Evolutionary conservation across 495 filamentous ascomycete species (phyloP).

Genomic region (Corynascus novoguineensis): DNA sequence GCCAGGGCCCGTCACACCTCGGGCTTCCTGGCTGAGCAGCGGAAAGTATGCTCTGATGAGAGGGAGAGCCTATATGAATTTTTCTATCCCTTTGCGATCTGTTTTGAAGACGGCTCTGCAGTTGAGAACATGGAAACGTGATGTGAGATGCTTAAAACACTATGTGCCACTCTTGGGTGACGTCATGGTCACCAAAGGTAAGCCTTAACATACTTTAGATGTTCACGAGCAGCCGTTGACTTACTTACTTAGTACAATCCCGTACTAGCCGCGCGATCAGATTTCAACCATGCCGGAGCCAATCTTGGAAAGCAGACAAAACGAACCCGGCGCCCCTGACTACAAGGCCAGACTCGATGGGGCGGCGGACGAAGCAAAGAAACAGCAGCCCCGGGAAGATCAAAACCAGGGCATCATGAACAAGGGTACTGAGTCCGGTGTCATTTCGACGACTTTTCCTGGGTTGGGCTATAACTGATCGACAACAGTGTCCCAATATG

Average conservation of each 20-base stretch:
- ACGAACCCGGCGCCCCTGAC: not conserved
- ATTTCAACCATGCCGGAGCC: slow-evolving; percentile 6
- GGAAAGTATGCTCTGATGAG: no score
- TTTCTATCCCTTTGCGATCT: no score
- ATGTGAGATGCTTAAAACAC: not conserved
- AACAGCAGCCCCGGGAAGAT: not conserved
- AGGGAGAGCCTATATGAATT: no score
- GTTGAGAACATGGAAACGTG: no score
- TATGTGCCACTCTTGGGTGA: not conserved
- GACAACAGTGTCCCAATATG: slow-evolving; percentile 23
- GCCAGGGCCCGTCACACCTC: no score
- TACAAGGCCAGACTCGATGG: slow-evolving; percentile 31
- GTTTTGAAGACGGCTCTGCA: no score
- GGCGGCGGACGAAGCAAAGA: slow-evolving; percentile 14
- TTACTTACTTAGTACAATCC: no score
- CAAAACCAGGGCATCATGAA: slow-evolving; percentile 18
- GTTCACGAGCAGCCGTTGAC: no score
- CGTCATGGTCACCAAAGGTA: no score
- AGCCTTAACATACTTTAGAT: not conserved
- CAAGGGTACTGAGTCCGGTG: slow-evolving; percentile 20
- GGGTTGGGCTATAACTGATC: no score
- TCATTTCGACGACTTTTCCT: not conserved
- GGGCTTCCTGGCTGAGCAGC: not conserved
- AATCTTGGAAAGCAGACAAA: not conserved
- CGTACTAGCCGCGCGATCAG: not conserved